Conservation (phyloP, 2,329 filamentous ascomycete genomes). For the Volutella citrinella region DNA sequence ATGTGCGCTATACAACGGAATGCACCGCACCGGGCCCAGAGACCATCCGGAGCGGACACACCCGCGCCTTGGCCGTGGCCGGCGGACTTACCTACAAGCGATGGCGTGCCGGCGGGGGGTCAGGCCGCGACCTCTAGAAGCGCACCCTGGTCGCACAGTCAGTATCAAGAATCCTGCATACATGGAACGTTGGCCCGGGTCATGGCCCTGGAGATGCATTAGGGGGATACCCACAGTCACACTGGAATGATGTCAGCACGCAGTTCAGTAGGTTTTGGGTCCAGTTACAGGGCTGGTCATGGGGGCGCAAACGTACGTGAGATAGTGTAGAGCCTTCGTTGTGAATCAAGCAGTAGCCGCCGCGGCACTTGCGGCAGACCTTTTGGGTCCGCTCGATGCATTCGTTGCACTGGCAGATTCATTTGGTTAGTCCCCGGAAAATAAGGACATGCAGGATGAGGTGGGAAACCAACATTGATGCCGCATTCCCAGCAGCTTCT, state of each 20-base stretch:
- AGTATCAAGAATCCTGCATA: constrained; percentile 7
- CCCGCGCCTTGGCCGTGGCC: no score
- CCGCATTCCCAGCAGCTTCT: constrained; percentile 85
- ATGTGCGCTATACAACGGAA: no score
- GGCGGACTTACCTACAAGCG: no score
- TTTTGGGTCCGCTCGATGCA: constrained; percentile 73
- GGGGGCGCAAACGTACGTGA: constrained; percentile 40
- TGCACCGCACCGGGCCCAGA: no score
- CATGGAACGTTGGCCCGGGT: no score
- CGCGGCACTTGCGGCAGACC: constrained; percentile 68
- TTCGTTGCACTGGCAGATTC: constrained; percentile 58
- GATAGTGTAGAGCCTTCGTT: constrained; percentile 76
- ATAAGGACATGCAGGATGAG: neutral
- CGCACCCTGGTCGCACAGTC: constrained; percentile 26
- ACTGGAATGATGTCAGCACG: constrained; percentile 36
- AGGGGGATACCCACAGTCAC: constrained; percentile 42
- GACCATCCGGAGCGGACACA: no score
- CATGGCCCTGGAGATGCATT: neutral
- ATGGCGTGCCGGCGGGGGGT: no score
- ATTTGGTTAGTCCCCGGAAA: constrained; percentile 8
- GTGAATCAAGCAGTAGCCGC: constrained; percentile 80
- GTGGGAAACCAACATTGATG: constrained; percentile 58
- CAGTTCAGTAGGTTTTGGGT: neutral
- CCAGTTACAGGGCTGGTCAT: neutral
- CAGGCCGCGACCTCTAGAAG: constrained; percentile 33